Conservation (phyloP, 768 basidiomycete genomes). For the Psilocybe cubensis region DNA sequence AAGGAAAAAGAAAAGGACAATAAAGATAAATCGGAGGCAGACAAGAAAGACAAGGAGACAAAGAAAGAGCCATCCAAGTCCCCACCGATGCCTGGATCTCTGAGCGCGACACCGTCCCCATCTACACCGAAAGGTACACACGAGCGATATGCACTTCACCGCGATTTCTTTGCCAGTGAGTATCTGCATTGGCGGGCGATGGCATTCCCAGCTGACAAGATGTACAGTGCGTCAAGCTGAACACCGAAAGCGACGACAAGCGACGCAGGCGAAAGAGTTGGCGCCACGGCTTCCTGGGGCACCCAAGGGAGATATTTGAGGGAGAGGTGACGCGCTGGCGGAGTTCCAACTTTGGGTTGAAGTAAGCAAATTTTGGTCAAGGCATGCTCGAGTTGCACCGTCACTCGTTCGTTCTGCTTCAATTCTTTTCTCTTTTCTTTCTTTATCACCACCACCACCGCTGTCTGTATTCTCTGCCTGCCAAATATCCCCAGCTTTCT, state of each 20-base stretch:
- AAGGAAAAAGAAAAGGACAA: slow-evolving; percentile 43
- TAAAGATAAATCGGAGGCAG: slow-evolving; percentile 37
- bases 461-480: not conserved
- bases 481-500: not conserved
- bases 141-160: slow-evolving; percentile 79
- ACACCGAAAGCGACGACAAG: slow-evolving; percentile 70
- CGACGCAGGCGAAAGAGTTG: slow-evolving; percentile 67
- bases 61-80: slow-evolving; percentile 31
- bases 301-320: slow-evolving; percentile 40
- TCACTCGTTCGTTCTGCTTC: not conserved
- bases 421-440: slow-evolving; percentile 4
- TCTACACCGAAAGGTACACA: slow-evolving; percentile 53
- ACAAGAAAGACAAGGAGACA: slow-evolving; percentile 31
- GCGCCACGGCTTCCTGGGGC: slow-evolving; percentile 73
- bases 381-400: not conserved
- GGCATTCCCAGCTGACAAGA: too few species aligned
- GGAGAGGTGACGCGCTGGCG: slow-evolving; percentile 16
- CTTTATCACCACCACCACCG: not conserved
- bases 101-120: slow-evolving; percentile 28
- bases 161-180: slow-evolving; percentile 70
- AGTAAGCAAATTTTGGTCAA: slow-evolving; percentile 18
- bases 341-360: slow-evolving; percentile 25
- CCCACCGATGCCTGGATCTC: slow-evolving; percentile 30
- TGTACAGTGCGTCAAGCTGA: slow-evolving; percentile 70
- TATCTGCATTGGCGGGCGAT: too few species aligned